A percentile compares a stretch with the other conserved stretches of the same genome.
Conservation (phyloP, 495 filamentous ascomycete species). For the Podospora didyma region DNA sequence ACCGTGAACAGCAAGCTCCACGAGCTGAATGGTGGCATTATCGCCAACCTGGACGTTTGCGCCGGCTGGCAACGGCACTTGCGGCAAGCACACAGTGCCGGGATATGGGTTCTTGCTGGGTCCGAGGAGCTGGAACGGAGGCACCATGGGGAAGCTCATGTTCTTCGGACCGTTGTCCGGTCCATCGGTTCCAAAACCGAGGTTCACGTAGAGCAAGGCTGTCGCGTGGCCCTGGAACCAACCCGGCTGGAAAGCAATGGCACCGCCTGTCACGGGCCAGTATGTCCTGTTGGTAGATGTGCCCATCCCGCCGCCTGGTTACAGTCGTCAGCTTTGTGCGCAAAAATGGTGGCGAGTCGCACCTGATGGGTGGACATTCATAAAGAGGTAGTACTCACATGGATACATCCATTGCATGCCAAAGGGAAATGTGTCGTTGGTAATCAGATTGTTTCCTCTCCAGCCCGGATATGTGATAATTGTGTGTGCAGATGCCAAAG, state of each 20-base stretch:
- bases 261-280: conserved; percentile 87
- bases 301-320: conserved; percentile 77
- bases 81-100: conserved; percentile 83
- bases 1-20: conserved; percentile 86
- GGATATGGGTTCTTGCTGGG: conserved; percentile 77
- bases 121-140: conserved; percentile 81
- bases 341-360: background rate
- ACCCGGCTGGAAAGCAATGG: conserved; percentile 79
- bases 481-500: conserved; percentile 70
- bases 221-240: conserved; percentile 91
- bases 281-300: conserved; percentile 79
- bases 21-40: conserved; percentile 90
- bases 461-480: conserved; percentile 91
- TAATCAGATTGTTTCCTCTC: conserved; percentile 88
- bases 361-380: background rate
- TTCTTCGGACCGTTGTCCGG: conserved; percentile 63
- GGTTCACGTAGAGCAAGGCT: conserved; percentile 89
- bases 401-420: conserved; percentile 99
- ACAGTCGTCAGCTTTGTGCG: conserved; percentile 9
- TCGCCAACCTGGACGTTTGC: conserved; percentile 71
- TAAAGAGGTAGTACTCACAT: conserved; percentile 58
- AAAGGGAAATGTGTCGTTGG: conserved; percentile 76
- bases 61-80: conserved; percentile 80
- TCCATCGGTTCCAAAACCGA: conserved; percentile 74
- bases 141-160: conserved; percentile 80